A percentile compares a stretch with the other conserved stretches of the same genome.
Evolutionary conservation across 345 rosid genomes (phyloP).

Genomic region (Balakata baccata): DNA sequence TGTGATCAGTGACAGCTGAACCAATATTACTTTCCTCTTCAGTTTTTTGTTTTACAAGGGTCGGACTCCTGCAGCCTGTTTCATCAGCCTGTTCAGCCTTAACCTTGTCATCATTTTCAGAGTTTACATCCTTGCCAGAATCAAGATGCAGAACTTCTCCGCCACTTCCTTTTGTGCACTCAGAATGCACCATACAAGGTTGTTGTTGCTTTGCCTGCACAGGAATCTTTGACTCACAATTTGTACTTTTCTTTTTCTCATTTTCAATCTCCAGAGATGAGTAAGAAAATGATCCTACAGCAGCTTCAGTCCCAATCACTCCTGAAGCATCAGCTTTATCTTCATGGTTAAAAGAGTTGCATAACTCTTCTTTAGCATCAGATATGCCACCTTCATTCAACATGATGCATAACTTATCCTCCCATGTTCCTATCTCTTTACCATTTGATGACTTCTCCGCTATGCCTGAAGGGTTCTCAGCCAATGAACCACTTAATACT

Average conservation of each 20-base stretch:
- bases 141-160: constrained; percentile 19
- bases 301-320: constrained; percentile 27
- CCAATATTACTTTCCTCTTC: constrained; percentile 29
- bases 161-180: constrained; percentile 26
- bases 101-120: constrained; percentile 25
- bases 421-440: constrained; percentile 31
- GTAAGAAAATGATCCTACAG: constrained; percentile 24
- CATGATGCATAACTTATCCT: constrained; percentile 23
- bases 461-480: constrained; percentile 16
- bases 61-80: constrained; percentile 16
- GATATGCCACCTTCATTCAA: constrained; percentile 28
- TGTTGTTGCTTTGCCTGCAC: constrained; percentile 29
- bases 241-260: constrained; percentile 22
- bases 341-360: constrained; percentile 26
- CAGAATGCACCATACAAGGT: constrained; percentile 22
- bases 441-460: constrained; percentile 25
- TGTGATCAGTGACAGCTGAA: constrained; percentile 24
- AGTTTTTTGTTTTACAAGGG: constrained; percentile 24
- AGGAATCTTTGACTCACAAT: constrained; percentile 19
- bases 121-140: constrained; percentile 22
- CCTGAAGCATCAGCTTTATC: constrained; percentile 26
- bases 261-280: constrained; percentile 20
- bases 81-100: constrained; percentile 32
- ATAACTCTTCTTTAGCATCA: constrained; percentile 31
- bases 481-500: constrained; percentile 12